Conservation (phyloP, 306 rosid genomes). For the Abrus precatorius region DNA sequence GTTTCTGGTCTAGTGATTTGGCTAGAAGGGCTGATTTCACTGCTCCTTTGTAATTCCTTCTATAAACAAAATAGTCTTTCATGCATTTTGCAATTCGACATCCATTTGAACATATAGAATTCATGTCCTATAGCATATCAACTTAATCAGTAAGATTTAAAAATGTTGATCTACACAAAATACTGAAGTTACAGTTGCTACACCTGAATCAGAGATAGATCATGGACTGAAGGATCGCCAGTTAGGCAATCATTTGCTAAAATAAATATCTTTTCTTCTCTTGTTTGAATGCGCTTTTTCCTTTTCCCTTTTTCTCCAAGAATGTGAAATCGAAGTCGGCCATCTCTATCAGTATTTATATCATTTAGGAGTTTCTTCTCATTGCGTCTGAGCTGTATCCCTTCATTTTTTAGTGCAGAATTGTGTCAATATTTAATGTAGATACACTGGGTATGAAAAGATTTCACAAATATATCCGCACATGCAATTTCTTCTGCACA, state of each 20-base stretch:
- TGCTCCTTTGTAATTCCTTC: slow-evolving; percentile 85
- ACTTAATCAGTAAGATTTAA: slow-evolving; percentile 38
- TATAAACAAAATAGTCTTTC: slow-evolving; percentile 87
- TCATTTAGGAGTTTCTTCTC: slow-evolving; percentile 93
- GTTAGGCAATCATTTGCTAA: slow-evolving; percentile 95
- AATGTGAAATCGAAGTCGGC: slow-evolving; percentile 88
- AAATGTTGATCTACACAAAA: slow-evolving; percentile 42
- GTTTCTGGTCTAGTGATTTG: slow-evolving; percentile 87
- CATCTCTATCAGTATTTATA: slow-evolving; percentile 85
- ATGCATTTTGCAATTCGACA: slow-evolving; percentile 92
- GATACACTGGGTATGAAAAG: slow-evolving; percentile 29
- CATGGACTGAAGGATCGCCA: slow-evolving; percentile 90
- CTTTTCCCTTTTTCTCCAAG: slow-evolving; percentile 78
- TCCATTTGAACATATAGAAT: slow-evolving; percentile 93
- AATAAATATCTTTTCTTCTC: slow-evolving; percentile 93
- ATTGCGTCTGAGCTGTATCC: slow-evolving; percentile 98
- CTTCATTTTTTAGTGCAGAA: slow-evolving; percentile 59
- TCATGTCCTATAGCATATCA: slow-evolving; percentile 74
- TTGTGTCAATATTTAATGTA: slow-evolving; percentile 43
- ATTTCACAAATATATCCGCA: slow-evolving; percentile 51
- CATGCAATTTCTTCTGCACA: slow-evolving; percentile 92
- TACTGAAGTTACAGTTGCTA: slow-evolving; percentile 35
- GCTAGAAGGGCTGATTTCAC: slow-evolving; percentile 79
- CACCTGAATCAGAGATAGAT: slow-evolving; percentile 92
- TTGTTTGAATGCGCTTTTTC: slow-evolving; percentile 92